Evolutionary conservation across 192 early-diverging fungal genomes (phyloP).

Genomic region (Coemansia javaensis): DNA sequence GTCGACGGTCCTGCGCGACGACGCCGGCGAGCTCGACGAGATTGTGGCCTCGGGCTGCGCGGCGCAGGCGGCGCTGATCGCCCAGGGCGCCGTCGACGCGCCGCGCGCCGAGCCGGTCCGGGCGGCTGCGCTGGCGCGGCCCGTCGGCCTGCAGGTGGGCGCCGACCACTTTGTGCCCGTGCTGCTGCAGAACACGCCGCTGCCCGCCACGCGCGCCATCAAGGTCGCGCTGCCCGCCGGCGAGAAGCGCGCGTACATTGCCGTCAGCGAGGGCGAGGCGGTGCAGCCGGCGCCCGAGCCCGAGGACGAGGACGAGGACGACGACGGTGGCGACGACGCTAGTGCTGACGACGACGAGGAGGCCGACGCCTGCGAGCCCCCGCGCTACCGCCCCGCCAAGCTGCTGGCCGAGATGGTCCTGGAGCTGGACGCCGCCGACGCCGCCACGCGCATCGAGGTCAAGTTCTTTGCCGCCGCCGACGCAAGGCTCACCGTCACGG

Average conservation of each 20-base stretch:
- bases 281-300: conserved; percentile 48
- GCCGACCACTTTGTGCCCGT: conserved; percentile 73
- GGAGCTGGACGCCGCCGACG: conserved; percentile 26
- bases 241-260: conserved; percentile 66
- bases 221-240: conserved; percentile 62
- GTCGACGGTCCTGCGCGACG: conserved; percentile 58
- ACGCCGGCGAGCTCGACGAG: conserved; percentile 91
- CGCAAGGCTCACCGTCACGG: conserved; percentile 44
- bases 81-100: conserved; percentile 38
- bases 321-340: conserved; percentile 55
- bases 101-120: conserved; percentile 1
- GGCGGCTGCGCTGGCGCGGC: conserved; percentile 52
- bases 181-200: conserved; percentile 76
- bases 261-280: conserved; percentile 78
- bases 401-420: conserved; percentile 50
- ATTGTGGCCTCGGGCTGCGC: conserved; percentile 87
- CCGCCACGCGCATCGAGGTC: conserved; percentile 33
- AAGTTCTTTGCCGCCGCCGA: conserved; percentile 42
- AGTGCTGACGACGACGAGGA: conserved; percentile 17
- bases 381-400: conserved; percentile 36
- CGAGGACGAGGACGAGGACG: conserved; percentile 55
- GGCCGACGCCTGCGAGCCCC: conserved; percentile 10
- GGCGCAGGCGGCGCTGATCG: conserved; percentile 76
- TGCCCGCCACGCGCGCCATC: conserved; percentile 76
- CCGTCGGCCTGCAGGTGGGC: conserved; percentile 69